Base-by-base conservation (phyloP, 2,329 filamentous ascomycete genomes). In the Fusarium floridanum region DNA sequence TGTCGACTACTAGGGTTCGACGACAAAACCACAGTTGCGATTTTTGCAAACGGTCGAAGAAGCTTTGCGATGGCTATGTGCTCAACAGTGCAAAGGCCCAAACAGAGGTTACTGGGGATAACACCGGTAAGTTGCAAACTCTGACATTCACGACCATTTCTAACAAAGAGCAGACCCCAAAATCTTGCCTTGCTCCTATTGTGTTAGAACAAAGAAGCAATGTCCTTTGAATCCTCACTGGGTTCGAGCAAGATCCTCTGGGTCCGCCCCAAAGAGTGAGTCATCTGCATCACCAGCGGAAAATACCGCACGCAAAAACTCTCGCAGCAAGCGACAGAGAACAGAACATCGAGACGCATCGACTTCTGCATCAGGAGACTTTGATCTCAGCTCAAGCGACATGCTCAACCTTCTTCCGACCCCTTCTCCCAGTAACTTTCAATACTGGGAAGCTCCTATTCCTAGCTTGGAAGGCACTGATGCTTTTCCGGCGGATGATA, bases 171-270 rank as follows among this genome's bases (percentile, higher is more conserved):
- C 5, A 60, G 57, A 60, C 6, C 22, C 45, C 32, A 63, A 63
- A 34, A 53, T 63, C 17, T 7, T 60, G 17, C 72, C 79, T 55
- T 82, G 80, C 57, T 78, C 80, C 0, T 82, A 82, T 16, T 82
- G 80, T 34, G 63, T 68, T 6, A 80, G 76, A 64, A 82, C 80
- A 17, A 75, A 77, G 8, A 82, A 82, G 53, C 70, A 68, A 11
- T 82, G 80, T 16, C 78, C 80, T 1, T 65, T 80, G 43, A 75
- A 80, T 7, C 70, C 75, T 27, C 65, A 76, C 10, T 81, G 80
- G 80, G 76, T 66, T 2, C 34, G 55, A 14, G 39, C 66, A 39
- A 57, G 43, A 16, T 60, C 64, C 11, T 39, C 55, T 7, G 48
- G 43, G 16, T 50, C 64, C 12, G 45, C 55, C 7, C 20, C 57